Conservation (phyloP, 1,284 basidiomycete genomes). For the Coniferiporia weirii region DNA sequence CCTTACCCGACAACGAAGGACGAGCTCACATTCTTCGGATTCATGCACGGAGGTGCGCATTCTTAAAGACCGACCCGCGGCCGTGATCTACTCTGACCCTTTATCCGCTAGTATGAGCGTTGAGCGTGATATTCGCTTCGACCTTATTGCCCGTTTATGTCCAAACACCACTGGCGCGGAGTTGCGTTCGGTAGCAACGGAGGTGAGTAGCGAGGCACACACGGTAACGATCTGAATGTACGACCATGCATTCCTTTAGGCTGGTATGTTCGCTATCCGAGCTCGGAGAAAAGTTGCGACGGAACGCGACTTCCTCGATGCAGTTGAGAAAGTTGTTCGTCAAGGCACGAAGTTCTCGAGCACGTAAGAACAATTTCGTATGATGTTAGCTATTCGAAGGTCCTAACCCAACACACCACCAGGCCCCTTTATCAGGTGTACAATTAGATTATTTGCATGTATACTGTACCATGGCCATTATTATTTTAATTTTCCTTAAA, state of each 20-base stretch:
- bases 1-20: constrained; percentile 92
- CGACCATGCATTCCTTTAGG: constrained; percentile 38
- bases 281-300: constrained; percentile 95
- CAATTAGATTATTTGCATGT: constrained; percentile 39
- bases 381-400: background rate
- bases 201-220: constrained; percentile 45
- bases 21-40: constrained; percentile 96
- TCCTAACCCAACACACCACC: constrained; percentile 26
- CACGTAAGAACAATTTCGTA: constrained; percentile 51
- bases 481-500: background rate
- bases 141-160: constrained; percentile 94
- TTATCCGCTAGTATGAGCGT: constrained; percentile 80
- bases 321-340: constrained; percentile 96
- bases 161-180: constrained; percentile 99
- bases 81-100: constrained; percentile 6
- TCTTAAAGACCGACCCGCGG: background rate
- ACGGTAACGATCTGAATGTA: background rate
- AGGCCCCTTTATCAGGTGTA: constrained; percentile 73
- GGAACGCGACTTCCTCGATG: constrained; percentile 96
- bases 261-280: constrained; percentile 99
- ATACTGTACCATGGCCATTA: background rate
- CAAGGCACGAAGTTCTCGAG: constrained; percentile 96
- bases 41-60: constrained; percentile 83
- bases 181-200: constrained; percentile 93
- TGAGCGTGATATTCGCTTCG: constrained; percentile 95